Percentiles rank a stretch among this genome's conserved stretches.
These are phyloP conservation scores for Monilinia aucupariae DNA, from an alignment of 2,329 filamentous ascomycete genomes.

Conservation along the genomic window DNA sequence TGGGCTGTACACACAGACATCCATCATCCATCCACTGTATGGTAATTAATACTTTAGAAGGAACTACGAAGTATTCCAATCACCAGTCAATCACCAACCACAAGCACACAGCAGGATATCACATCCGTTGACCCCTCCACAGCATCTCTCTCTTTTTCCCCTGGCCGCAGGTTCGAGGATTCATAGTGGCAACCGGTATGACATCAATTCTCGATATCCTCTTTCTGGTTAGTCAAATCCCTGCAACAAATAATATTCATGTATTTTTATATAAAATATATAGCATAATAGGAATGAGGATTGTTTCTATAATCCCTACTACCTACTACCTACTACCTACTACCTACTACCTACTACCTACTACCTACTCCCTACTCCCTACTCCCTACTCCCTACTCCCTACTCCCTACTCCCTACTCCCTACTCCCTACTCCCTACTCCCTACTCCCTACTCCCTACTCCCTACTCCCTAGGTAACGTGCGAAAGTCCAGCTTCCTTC, in stretches of 20 bases:
- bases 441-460: too few species aligned
- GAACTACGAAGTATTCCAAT: background rate
- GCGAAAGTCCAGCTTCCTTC: background rate
- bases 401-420: too few species aligned
- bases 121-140: too few species aligned
- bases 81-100: background rate
- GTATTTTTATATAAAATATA: background rate
- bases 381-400: too few species aligned
- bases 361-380: too few species aligned
- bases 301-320: background rate
- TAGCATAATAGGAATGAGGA: background rate
- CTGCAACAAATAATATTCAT: background rate
- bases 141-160: background rate
- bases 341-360: too few species aligned
- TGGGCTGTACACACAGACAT: constrained; percentile 7
- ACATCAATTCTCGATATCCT: background rate
- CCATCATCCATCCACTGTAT: background rate
- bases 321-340: too few species aligned
- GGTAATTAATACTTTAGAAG: constrained; percentile 1
- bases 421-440: too few species aligned
- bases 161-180: constrained; percentile 16
- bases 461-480: too few species aligned
- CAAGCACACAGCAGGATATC: constrained; percentile 6
- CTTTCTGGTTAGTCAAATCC: background rate
- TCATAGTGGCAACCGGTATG: background rate